phyloP scores from a whole-genome alignment of 257 asterid genomes.

The Solanum stenotomum region DNA sequence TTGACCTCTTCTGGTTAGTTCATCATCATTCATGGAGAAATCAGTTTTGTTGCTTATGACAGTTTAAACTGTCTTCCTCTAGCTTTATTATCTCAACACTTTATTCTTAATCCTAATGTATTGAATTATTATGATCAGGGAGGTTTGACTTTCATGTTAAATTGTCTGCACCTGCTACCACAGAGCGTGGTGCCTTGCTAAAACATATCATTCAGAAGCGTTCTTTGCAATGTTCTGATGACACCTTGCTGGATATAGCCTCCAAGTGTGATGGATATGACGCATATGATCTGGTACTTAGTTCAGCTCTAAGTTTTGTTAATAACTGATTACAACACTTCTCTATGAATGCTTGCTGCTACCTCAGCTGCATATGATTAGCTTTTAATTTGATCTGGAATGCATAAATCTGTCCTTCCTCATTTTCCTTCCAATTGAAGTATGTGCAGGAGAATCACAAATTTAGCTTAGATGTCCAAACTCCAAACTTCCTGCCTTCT shows the following conservation, averaged over 20 bases:
- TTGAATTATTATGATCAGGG: conserved; percentile 37
- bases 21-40: not conserved
- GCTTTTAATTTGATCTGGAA: not conserved
- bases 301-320: conserved; percentile 4
- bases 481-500: not conserved
- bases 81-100: not conserved
- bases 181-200: conserved; percentile 75
- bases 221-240: conserved; percentile 72
- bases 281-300: conserved; percentile 86
- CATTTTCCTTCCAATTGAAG: not conserved
- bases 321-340: not conserved
- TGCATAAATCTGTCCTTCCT: not conserved
- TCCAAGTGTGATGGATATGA: conserved; percentile 97
- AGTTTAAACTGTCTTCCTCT: not conserved
- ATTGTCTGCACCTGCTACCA: conserved; percentile 84
- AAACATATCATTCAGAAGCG: conserved; percentile 78
- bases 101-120: not conserved
- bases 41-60: not conserved
- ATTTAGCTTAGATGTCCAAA: not conserved
- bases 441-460: not conserved
- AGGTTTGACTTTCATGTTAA: conserved; percentile 90
- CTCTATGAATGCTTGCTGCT: not conserved
- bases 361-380: not conserved
- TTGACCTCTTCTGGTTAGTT: conserved; percentile 83
- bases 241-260: conserved; percentile 57